Evolutionary conservation across 2,329 filamentous ascomycete genomes (phyloP), one percentile per base, ranked within the genome.

Genomic region (Sporothrix schenckii): DNA sequence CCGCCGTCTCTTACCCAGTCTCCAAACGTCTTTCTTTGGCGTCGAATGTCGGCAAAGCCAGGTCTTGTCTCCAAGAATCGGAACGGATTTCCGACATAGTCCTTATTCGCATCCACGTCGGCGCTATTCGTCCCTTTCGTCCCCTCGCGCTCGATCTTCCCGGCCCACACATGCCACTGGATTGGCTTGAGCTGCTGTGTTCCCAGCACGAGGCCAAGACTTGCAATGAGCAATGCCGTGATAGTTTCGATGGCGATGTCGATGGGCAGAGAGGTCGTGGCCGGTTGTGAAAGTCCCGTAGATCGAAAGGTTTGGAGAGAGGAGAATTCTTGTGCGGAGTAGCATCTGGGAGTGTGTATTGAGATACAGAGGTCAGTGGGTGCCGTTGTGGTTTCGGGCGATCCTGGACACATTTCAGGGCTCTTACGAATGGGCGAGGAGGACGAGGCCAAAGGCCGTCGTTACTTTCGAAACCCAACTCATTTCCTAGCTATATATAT

Each of bases 261-360:
- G 72, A 92, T 81, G 0, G 95, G 94, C 1, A 98, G 85, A 19
- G 86, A 74, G 2, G 81, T 76, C 16, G 81, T 77, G 24, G 80
- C 76, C 41, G 83, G 80, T 4, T 84, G 79, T 34, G 81, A 77
- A 4, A 82, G 76, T 78, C 41, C 66, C 83, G 81, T 56, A 7
- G 65, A 7, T 19, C 68, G 67, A 2, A 71, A 84, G 70, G 89
- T 87, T 75, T 89, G 88, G 66, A 97, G 87, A 27, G 89, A 85
- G 7, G 92, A 91, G 82, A 97, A 92, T 82, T 99, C 95, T 80
- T 97, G 92, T 61, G 94, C 93, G 67, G 95, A 99, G 82, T 98
- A 99, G 82, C 94, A 96, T 74, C 95, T 99, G 78, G 13, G 49
- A 14, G 24, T 14, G 39, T 21, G 30, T 3, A 41, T 19, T 24